phyloP scores from a whole-genome alignment of 2,329 filamentous ascomycete genomes.

The Fusarium sp. region DNA sequence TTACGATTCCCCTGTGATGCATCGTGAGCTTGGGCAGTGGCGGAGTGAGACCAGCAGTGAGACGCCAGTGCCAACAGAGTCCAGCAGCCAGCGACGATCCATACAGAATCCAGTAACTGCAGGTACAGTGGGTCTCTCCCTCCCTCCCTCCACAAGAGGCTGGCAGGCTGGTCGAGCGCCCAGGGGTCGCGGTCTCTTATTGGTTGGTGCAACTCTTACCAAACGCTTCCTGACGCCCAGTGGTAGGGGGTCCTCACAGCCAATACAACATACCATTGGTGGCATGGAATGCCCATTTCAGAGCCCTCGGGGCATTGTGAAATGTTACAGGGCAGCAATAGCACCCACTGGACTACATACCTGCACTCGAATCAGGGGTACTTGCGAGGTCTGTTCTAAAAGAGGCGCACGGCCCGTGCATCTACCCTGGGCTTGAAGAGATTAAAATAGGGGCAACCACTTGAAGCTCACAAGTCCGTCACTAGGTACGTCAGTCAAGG shows the following conservation, averaged over 20 bases:
- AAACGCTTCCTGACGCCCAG: slow-evolving; percentile 38
- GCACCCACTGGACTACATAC: not conserved
- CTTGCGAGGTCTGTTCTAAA: slow-evolving; percentile 6
- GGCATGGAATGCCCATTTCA: slow-evolving; percentile 27
- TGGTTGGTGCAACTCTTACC: slow-evolving; percentile 23
- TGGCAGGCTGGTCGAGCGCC: slow-evolving; percentile 19
- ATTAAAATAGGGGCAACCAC: slow-evolving; percentile 35
- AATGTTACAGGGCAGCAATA: slow-evolving; percentile 15
- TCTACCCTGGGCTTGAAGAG: slow-evolving; percentile 18
- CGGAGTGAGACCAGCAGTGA: slow-evolving; percentile 24
- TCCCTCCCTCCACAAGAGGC: slow-evolving; percentile 12
- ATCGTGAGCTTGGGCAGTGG: slow-evolving; percentile 30
- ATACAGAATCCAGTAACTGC: slow-evolving; percentile 17
- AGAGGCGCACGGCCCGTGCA: slow-evolving; percentile 9
- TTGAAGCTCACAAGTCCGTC: slow-evolving; percentile 13
- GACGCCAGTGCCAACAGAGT: slow-evolving; percentile 12
- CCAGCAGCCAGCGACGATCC: slow-evolving; percentile 18
- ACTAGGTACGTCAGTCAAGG: slow-evolving; percentile 5
- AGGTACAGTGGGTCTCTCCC: slow-evolving; percentile 24
- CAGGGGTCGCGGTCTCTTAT: slow-evolving; percentile 32
- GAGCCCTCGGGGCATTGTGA: slow-evolving; percentile 5
- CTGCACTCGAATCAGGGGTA: slow-evolving; percentile 16
- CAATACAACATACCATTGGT: slow-evolving; percentile 37
- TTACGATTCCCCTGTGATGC: not conserved
- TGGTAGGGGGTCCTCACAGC: slow-evolving; percentile 20